Base-by-base conservation (phyloP, 2,329 filamentous ascomycete species). In the Daldinia eschscholtzii region DNA sequence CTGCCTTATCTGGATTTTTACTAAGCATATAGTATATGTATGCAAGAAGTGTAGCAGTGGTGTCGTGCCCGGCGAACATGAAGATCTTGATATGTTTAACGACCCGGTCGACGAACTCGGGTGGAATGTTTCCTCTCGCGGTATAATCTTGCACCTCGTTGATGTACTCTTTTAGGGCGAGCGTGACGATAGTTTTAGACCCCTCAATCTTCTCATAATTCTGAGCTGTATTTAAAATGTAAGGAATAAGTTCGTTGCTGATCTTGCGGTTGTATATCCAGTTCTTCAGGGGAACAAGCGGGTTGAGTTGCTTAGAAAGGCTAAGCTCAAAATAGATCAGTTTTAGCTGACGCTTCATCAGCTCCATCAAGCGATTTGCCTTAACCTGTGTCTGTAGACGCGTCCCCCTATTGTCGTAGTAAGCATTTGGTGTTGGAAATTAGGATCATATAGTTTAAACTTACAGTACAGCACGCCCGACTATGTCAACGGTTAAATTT, bases 61-160 rank as follows among this genome's bases (percentile, higher is more conserved):
- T 79, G 62, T 80, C 77, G 44, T 78, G 77, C 4, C 79, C 78
- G 2, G 75, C 77, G 35, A 79, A 77, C 20, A 79, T 71, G 52
- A 80, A 78, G 1, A 78, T 71, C 59, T 76, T 76, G 44, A 79
- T 71, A 57, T 79, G 76, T 12, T 71, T 67, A 23, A 76, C 60
- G 6, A 75, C 67, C 12, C 70, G 67, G 7, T 72, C 68, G 35
- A 75, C 42, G 50, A 77, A 77, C 4, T 61, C 68, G 12, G 52
- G 57, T 1, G 71, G 68, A 13, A 73, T 71, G 15, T 61, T 66
- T 13, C 35, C 62, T 35, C 68, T 64, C 2, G 57, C 56, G 0
- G 62, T 59, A 42, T 62, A 62, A 42, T 66, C 61, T n/a, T 63
- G 62, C n/a, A 48, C 53, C 30, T 73, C 72, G 7, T 68, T 65